Conservation (phyloP, 2,329 filamentous ascomycete species). For the Botryotinia convoluta region DNA sequence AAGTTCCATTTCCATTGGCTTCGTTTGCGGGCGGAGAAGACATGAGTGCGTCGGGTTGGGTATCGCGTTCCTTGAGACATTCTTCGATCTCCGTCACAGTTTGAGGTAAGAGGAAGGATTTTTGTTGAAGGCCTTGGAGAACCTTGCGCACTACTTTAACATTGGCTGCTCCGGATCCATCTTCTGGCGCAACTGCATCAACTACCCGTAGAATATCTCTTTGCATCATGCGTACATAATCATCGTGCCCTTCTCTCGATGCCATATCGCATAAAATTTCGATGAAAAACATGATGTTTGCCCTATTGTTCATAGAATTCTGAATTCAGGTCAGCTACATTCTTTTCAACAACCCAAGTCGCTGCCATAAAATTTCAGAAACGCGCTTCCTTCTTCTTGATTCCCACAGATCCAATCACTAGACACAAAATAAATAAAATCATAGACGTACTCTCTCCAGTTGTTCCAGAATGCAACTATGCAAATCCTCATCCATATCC, state of each 20-base stretch:
- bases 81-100: constrained; percentile 79
- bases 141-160: constrained; percentile 86
- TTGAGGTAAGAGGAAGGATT: constrained; percentile 70
- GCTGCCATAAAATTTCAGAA: background rate
- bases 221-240: constrained; percentile 93
- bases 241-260: constrained; percentile 63
- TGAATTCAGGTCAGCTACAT: constrained; percentile 39
- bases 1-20: constrained; percentile 29
- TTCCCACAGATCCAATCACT: background rate
- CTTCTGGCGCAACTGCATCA: constrained; percentile 83
- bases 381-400: too few relatives aligned
- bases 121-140: constrained; percentile 65
- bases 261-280: constrained; percentile 80
- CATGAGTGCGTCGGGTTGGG: constrained; percentile 25
- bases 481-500: constrained; percentile 94
- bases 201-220: constrained; percentile 88
- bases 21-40: constrained; percentile 21
- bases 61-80: constrained; percentile 68
- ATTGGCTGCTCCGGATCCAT: constrained; percentile 86
- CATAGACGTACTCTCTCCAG: constrained; percentile 68
- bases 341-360: background rate
- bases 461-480: constrained; percentile 96
- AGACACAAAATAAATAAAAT: background rate
- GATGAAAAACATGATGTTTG: constrained; percentile 99
- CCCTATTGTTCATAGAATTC: constrained; percentile 94